phyloP scores from a whole-genome alignment of 176 grass and related monocot species.

The Zea mays region DNA sequence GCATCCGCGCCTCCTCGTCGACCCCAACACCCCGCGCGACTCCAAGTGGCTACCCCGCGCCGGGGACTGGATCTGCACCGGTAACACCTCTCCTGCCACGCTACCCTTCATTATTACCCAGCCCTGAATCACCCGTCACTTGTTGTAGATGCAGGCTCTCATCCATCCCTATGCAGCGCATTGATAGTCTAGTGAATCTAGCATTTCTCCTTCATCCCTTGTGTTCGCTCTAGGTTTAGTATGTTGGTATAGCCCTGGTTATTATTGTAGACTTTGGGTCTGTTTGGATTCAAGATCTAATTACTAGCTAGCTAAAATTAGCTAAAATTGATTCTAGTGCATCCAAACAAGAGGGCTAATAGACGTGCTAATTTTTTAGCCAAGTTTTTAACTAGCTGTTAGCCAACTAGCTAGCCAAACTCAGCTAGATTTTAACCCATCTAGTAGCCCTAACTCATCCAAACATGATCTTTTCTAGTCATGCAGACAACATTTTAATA shows the following conservation, averaged over 20 bases:
- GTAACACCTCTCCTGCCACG: constrained; percentile 16
- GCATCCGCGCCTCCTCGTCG: constrained; percentile 85
- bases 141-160: neutral
- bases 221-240: neutral
- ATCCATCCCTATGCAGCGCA: neutral
- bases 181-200: neutral
- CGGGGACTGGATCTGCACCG: constrained; percentile 97
- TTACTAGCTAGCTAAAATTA: neutral
- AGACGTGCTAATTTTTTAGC: neutral
- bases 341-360: neutral
- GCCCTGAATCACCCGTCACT: neutral
- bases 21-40: constrained; percentile 74
- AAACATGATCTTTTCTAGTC: neutral
- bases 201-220: neutral
- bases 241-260: neutral
- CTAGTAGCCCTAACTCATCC: no score
- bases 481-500: neutral
- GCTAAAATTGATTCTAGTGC: neutral
- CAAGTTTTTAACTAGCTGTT: neutral
- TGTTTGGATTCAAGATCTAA: neutral
- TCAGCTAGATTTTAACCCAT: neutral
- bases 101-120: neutral
- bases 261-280: neutral
- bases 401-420: neutral
- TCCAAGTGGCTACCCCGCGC: constrained; percentile 97